phyloP scores from a whole-genome alignment of 1,139 yeast species.

The Pichia sp. region DNA sequence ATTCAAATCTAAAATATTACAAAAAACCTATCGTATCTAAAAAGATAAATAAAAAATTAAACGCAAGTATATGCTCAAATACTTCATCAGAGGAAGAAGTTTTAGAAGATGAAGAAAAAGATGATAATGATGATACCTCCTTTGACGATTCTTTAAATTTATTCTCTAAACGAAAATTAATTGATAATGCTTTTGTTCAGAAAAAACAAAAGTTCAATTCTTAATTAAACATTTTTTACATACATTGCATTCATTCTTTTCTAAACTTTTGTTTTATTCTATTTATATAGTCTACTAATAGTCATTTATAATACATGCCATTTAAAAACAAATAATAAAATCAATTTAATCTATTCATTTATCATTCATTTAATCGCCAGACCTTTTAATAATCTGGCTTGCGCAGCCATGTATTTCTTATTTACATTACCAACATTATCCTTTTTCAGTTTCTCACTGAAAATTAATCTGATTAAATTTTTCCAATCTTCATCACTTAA shows the following conservation, averaged over 20 bases:
- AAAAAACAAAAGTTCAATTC: constrained; percentile 8
- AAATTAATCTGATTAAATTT: constrained; percentile 41
- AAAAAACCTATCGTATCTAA: background rate
- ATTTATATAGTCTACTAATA: background rate
- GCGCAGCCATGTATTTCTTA: constrained; percentile 15
- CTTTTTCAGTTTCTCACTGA: constrained; percentile 38
- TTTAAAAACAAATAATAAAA: too few relatives aligned
- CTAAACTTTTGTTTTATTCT: background rate
- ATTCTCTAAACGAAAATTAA: constrained; percentile 8
- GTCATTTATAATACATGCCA: background rate
- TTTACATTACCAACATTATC: constrained; percentile 13
- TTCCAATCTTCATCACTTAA: constrained; percentile 32
- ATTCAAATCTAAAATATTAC: constrained; percentile 8
- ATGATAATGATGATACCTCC: background rate
- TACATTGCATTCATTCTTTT: background rate
- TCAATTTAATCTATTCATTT: background rate
- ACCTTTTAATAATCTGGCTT: constrained; percentile 11
- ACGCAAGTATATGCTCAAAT: background rate
- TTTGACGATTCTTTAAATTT: background rate
- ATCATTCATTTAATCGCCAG: constrained; percentile 3
- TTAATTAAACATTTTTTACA: background rate
- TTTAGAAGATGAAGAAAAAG: background rate
- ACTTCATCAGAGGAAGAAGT: constrained; percentile 7
- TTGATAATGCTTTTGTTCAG: background rate
- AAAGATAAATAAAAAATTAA: background rate